phyloP scores from a whole-genome alignment of 305 asterid genomes.

The Fraxinus sp. region DNA sequence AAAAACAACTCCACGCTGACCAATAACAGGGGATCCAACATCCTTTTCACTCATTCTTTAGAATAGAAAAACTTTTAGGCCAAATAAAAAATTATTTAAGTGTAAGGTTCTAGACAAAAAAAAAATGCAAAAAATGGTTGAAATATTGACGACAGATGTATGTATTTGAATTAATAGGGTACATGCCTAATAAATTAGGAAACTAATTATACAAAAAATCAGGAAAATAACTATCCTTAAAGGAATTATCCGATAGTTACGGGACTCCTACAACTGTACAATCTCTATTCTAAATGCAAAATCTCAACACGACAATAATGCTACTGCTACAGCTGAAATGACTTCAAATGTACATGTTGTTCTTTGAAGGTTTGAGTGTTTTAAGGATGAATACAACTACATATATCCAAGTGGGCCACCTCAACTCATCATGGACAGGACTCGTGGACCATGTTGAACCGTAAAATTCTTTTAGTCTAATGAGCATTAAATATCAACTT shows the following conservation, averaged over 20 bases:
- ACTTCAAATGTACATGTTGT: not conserved
- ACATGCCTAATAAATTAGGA: no score
- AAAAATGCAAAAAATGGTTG: not conserved
- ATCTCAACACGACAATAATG: not conserved
- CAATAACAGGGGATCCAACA: not conserved
- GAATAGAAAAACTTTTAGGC: no score
- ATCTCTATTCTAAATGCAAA: not conserved
- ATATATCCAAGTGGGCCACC: not conserved
- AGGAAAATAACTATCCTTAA: no score
- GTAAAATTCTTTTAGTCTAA: not conserved
- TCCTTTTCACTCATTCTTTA: no score
- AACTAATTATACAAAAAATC: no score
- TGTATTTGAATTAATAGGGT: not conserved
- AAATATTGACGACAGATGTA: not conserved
- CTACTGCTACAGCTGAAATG: not conserved
- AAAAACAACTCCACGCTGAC: not conserved
- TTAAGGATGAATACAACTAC: not conserved
- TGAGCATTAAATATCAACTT: not conserved
- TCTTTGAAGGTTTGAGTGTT: not conserved
- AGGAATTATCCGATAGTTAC: not conserved
- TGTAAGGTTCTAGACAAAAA: no score
- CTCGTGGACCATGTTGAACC: not conserved
- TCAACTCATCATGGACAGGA: not conserved
- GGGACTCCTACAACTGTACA: not conserved
- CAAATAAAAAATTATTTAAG: no score